Evolutionary conservation across 2,329 filamentous ascomycete species (phyloP), one percentile per base, ranked within the genome.

Genomic region (Colletotrichum somersetense): DNA sequence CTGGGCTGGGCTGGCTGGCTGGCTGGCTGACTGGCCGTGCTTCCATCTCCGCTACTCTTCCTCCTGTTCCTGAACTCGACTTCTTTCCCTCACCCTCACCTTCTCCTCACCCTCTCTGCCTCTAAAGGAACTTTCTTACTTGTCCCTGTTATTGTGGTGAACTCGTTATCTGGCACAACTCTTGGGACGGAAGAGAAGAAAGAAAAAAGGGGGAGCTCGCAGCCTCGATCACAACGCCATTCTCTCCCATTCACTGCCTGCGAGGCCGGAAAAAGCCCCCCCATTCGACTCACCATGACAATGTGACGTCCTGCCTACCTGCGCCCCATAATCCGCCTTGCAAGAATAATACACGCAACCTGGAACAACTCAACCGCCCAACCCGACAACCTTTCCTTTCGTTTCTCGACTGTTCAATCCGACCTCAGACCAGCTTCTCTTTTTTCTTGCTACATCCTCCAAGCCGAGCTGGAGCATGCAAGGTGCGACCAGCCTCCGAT

Each of bases 271-370:
- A 64, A 53, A 63, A 42, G 33, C 33, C 56, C 62, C 62, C 40
- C 57, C 26, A 44, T 46, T 55, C 67, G 26, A 62, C 67, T 57
- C 38, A 57, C 67, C 62, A 71, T 73, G 63, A 58, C 55, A 44
- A 69, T 69, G 64, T 73, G 72, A 73, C 72, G 72, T 73, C 69
- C 72, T 73, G 69, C 59, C 65, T 55, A 53, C 48, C 67, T 42
- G 56, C 62, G 71, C 52, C 58, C 68, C 71, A 73, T 67, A 67
- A 62, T 55, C 68, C 67, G 53, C 55, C 68, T 63, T 63, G 44
- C 68, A 61, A 73, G 58, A 67, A 73, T 42, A 68, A 67, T 42
- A 67, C 6, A 68, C 57, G 53, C 71, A 65, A 67, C 57, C 53
- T 20, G 63, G n/a, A 53, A n/a, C 64, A 57, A 67, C 56, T 50